These are phyloP conservation scores for Penicillium vulpinum DNA, from an alignment of 2,329 filamentous ascomycete genomes.

Conservation along the genomic window DNA sequence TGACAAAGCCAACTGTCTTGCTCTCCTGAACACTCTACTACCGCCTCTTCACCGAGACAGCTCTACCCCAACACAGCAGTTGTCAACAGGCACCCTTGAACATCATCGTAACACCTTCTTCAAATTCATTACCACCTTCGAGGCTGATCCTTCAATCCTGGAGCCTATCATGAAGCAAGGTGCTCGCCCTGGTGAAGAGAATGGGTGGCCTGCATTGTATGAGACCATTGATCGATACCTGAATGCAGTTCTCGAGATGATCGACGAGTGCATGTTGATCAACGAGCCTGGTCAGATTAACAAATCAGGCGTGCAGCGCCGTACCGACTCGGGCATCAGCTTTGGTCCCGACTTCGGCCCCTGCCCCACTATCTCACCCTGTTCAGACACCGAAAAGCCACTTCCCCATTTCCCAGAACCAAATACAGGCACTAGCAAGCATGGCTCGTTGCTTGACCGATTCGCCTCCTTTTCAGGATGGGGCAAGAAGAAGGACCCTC, in stretches of 20 bases:
- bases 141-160: slow-evolving; percentile 55
- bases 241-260: slow-evolving; percentile 58
- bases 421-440: slow-evolving; percentile 28
- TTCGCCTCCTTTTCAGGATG: slow-evolving; percentile 42
- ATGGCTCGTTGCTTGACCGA: slow-evolving; percentile 57
- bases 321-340: slow-evolving; percentile 62
- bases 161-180: slow-evolving; percentile 56
- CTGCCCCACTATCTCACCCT: slow-evolving; percentile 35
- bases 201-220: slow-evolving; percentile 55
- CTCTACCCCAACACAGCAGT: slow-evolving; percentile 51
- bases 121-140: slow-evolving; percentile 60
- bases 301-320: slow-evolving; percentile 29
- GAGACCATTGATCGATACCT: slow-evolving; percentile 60
- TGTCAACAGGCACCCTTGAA: slow-evolving; percentile 54
- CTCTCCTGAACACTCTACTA: slow-evolving; percentile 68
- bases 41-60: slow-evolving; percentile 54
- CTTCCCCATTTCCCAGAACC: slow-evolving; percentile 40
- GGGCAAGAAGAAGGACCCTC: slow-evolving; percentile 23
- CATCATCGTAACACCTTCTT: slow-evolving; percentile 63
- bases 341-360: slow-evolving; percentile 52
- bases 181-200: slow-evolving; percentile 52
- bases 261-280: slow-evolving; percentile 59
- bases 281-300: slow-evolving; percentile 43
- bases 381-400: slow-evolving; percentile 37
- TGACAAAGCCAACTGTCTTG: slow-evolving; percentile 65